Evolutionary conservation across 139 green algal genomes (phyloP), one percentile per base, ranked within the genome.

Genomic region (Chlorella sp.): DNA sequence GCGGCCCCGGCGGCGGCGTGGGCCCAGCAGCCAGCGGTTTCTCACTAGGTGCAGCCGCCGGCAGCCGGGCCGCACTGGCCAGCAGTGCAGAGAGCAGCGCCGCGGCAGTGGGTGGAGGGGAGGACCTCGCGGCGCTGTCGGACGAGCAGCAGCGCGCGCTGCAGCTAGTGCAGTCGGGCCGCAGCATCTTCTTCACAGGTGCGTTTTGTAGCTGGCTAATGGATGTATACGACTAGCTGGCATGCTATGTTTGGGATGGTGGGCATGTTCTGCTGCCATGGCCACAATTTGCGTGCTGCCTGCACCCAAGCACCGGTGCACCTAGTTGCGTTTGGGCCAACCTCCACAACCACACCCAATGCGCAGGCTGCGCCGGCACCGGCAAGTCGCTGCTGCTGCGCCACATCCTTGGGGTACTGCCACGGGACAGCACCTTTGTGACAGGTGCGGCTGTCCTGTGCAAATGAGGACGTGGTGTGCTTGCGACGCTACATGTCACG

Each of bases 361-460:
- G 51, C 51, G 51, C 36, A 83, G 92, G 91, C 26, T 86, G 65
- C 51, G 93, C 92, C 39, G 93, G 93, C 7, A 94, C 91, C 0
- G 93, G 93, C n/a, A 96, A 96, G 85, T 92, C 87, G 3, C 75
- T 94, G 70, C 63, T 95, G 79, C 81, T 96, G 71, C 78, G 87
- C 26, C 74, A 91, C 85, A 84, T 95, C 12, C 70, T 94, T 47
- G 26, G 67, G 23, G 71, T 34, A 0, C 71, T 95, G 72, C 86
- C 88, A 4, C 30, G 12, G 11, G 65, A 73, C 68, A 83, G 70
- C 30, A 91, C 76, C 30, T 90, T 86, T 75, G 88, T 95, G 7
- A 87, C 63, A 64, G 90, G 81, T 25, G n/a, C n/a, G n/a, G n/a
- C n/a, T n/a, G n/a, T n/a, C n/a, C n/a, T n/a, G n/a, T n/a, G n/a